Conservation (phyloP, 2,329 filamentous ascomycete genomes). For the Cercospora zeina region DNA sequence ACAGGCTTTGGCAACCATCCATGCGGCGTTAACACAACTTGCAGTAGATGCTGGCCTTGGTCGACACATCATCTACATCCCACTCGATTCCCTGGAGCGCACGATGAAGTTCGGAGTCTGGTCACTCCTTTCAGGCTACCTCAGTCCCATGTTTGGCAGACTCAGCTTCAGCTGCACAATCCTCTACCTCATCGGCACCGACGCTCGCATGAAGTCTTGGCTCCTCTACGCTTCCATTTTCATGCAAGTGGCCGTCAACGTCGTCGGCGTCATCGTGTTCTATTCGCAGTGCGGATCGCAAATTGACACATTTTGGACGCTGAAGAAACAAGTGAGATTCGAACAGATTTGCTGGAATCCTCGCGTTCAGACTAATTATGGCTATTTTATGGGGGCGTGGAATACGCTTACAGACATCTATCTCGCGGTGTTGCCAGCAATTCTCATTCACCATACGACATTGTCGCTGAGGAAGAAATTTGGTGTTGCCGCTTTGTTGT, state of each 20-base stretch:
- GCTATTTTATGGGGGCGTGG: conserved; percentile 32
- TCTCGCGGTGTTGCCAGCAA: conserved; percentile 35
- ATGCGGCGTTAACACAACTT: conserved; percentile 31
- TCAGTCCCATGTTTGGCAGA: conserved; percentile 35
- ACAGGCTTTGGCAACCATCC: conserved; percentile 27
- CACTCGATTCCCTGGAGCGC: conserved; percentile 18
- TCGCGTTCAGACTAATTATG: conserved; percentile 28
- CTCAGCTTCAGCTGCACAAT: conserved; percentile 37
- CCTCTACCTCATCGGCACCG: conserved; percentile 34
- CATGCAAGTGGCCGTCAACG: conserved; percentile 34
- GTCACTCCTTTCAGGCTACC: conserved; percentile 31
- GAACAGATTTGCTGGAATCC: conserved; percentile 29
- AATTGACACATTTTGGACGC: conserved; percentile 30
- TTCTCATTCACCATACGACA: conserved; percentile 36
- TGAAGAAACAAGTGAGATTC: conserved; percentile 26
- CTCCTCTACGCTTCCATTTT: conserved; percentile 34
- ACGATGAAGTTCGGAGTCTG: conserved; percentile 29
- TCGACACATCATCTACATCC: conserved; percentile 33
- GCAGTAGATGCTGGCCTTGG: conserved; percentile 33
- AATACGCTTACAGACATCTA: conserved; percentile 38
- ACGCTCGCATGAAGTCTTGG: conserved; percentile 33
- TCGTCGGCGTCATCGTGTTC: conserved; percentile 30
- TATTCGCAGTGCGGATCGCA: conserved; percentile 35
- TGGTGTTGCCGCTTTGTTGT: conserved; percentile 13
- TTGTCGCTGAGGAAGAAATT: conserved; percentile 33